Evolutionary conservation across 176 grass and related monocot genomes (phyloP), one percentile per base, ranked within the genome.

Genomic region (Neostapfia colusana): DNA sequence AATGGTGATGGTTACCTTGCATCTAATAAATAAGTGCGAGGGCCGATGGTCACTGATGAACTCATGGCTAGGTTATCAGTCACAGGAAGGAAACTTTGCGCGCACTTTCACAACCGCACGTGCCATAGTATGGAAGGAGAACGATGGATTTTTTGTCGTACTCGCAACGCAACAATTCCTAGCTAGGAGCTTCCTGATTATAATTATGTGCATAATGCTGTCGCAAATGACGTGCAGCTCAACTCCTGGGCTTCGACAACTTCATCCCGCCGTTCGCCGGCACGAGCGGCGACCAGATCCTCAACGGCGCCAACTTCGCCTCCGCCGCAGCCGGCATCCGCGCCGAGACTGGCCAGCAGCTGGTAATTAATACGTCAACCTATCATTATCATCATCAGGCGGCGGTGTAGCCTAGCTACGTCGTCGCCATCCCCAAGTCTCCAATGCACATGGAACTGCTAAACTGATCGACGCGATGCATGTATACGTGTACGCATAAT

Each of bases 291-390:
- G 82, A 90, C 21, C 76, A 92, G 65, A 85, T 95, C 53, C 92
- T 99, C 37, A 72, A 79, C 35, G 96, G 96, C 17, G 96, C 72
- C 66, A 99, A 99, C 83, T 99, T 99, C 78, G 96, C 96, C 1
- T 99, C 96, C 3, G 96, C 96, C 34, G 96, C 96, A 35, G 96
- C 96, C n/a, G 96, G 96, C 67, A 99, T 99, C 80, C 88, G 92
- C 18, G 78, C 87, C 44, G 96, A 99, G 89, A 99, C 96, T 0
- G 96, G 96, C 6, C 89, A 82, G 74, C 96, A 99, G 83, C 85
- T 99, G 48, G 93, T 97, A 81, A 31, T 31, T 31, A 31, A 31
- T 2, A 31, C 31, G 31, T 31, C 31, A 3, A 31, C 3, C 31
- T 31, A 31, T 31, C 31, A 31, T 31, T 31, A 31, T 31, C 31